phyloP scores from a whole-genome alignment of 139 green algal genomes.

The Diplosphaera chodatii region DNA sequence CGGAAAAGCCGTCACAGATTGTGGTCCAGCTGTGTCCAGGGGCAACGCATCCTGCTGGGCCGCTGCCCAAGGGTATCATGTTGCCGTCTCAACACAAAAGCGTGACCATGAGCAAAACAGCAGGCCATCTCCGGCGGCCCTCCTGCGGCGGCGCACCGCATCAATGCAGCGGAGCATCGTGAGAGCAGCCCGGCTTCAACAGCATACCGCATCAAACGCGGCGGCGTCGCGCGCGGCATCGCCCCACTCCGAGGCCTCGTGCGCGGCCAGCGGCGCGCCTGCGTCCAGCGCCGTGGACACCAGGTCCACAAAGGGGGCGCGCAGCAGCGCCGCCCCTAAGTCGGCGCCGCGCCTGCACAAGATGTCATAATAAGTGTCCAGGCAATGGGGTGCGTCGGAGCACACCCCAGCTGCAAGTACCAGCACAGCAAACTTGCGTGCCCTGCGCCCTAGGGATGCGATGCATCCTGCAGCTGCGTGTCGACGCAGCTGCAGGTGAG shows the following conservation, averaged over 20 bases:
- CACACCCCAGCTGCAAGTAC: too few relatives aligned
- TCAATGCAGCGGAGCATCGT: not conserved
- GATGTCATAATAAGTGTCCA: not conserved
- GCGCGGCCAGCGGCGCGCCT: constrained; percentile 37
- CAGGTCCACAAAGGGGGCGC: constrained; percentile 53
- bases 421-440: too few relatives aligned
- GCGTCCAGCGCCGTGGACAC: constrained; percentile 30
- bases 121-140: too few relatives aligned
- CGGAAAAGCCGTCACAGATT: not conserved
- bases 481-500: not conserved
- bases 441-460: too few relatives aligned
- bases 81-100: not conserved
- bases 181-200: not conserved
- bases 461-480: too few relatives aligned
- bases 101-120: too few relatives aligned
- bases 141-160: not conserved
- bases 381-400: not conserved
- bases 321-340: constrained; percentile 44
- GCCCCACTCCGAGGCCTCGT: constrained; percentile 66
- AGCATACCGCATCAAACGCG: not conserved
- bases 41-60: not conserved
- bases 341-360: constrained; percentile 7
- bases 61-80: too few relatives aligned
- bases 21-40: not conserved
- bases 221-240: constrained; percentile 20